Conservation (phyloP, 2,329 filamentous ascomycete species). For the Tolypocladium ovalisporum region DNA sequence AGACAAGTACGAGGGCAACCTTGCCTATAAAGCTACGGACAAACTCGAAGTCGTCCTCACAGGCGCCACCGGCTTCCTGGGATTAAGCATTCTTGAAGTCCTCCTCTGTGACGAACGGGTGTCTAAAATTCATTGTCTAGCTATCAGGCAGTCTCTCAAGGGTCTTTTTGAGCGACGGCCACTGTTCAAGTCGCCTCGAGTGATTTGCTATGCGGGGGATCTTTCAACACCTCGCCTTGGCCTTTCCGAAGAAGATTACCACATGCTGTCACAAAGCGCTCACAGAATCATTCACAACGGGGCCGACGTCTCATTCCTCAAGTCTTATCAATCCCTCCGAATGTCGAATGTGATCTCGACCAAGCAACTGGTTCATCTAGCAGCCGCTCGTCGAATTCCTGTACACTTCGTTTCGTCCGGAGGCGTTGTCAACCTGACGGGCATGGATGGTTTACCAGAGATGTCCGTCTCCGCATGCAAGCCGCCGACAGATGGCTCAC, state of each 20-base stretch:
- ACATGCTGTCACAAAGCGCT: conserved; percentile 4
- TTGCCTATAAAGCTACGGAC: background rate
- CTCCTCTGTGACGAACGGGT: conserved; percentile 16
- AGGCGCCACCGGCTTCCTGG: conserved; percentile 4
- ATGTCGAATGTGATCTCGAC: conserved; percentile 23
- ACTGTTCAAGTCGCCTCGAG: conserved; percentile 4
- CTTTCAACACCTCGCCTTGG: conserved; percentile 11
- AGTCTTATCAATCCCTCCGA: conserved; percentile 23
- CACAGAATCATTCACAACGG: conserved; percentile 42
- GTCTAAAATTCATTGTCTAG: conserved; percentile 30
- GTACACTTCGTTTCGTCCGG: conserved; percentile 20
- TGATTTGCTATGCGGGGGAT: conserved; percentile 15
- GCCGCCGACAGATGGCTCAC: conserved; percentile 10
- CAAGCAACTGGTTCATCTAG: conserved; percentile 20
- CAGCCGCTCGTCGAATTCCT: conserved; percentile 8
- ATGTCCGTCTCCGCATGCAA: conserved; percentile 3
- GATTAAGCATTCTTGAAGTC: conserved; percentile 1
- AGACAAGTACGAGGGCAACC: background rate
- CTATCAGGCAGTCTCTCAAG: conserved; percentile 15
- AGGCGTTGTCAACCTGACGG: conserved; percentile 3
- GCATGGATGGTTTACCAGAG: conserved; percentile 1
- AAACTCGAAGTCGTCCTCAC: conserved; percentile 1
- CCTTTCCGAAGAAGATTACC: conserved; percentile 6
- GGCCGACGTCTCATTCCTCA: conserved; percentile 26
- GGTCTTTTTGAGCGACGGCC: background rate